Conservation (phyloP, 306 rosid species). For the Cyamopsis tetragonoloba region DNA sequence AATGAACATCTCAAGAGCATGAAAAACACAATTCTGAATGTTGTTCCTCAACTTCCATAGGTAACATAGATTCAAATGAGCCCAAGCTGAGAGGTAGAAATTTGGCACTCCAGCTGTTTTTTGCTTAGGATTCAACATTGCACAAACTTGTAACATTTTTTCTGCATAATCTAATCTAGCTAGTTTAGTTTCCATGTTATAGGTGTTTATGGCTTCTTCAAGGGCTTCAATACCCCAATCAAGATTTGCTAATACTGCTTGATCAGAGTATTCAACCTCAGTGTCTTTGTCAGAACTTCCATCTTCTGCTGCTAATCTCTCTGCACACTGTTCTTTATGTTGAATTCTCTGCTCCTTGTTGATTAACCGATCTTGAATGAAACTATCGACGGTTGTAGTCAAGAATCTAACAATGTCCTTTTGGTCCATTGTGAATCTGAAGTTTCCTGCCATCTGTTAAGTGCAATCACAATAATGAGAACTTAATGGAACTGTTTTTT, state of each 20-base stretch:
- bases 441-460: constrained; percentile 47
- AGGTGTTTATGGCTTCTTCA: constrained; percentile 86
- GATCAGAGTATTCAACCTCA: constrained; percentile 81
- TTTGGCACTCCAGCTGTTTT: constrained; percentile 95
- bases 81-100: constrained; percentile 92
- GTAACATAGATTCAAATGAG: constrained; percentile 74
- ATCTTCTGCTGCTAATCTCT: constrained; percentile 92
- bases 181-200: constrained; percentile 77
- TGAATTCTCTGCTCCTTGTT: constrained; percentile 60
- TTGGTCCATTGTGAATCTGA: constrained; percentile 62
- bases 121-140: constrained; percentile 66
- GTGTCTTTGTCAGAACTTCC: constrained; percentile 53
- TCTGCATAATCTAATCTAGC: constrained; percentile 81
- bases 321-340: constrained; percentile 87
- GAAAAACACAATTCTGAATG: constrained; percentile 48
- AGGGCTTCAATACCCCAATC: constrained; percentile 98
- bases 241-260: constrained; percentile 83
- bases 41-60: constrained; percentile 71
- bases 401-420: constrained; percentile 58
- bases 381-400: constrained; percentile 54
- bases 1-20: constrained; percentile 76
- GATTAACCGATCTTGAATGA: constrained; percentile 58
- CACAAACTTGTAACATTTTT: constrained; percentile 92
- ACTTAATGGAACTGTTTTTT: neutral
- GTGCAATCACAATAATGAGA: constrained; percentile 10